Evolutionary conservation across 129 eudicot genomes (phyloP).

Genomic region (Escallonia rubra): DNA sequence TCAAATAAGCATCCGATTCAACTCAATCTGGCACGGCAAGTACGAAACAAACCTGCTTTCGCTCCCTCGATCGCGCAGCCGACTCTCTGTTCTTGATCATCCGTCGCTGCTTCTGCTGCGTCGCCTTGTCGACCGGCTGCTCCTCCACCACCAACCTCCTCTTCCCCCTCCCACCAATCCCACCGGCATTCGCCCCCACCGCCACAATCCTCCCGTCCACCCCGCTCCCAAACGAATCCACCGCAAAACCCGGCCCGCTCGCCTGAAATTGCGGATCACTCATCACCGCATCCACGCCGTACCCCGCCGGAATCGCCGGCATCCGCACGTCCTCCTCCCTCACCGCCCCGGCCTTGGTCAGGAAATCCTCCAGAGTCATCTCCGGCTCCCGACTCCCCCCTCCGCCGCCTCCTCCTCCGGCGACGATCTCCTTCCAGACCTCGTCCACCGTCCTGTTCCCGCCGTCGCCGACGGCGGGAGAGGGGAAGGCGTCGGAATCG

Average conservation of each 20-base stretch:
- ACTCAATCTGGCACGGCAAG: not conserved
- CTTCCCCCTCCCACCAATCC: conserved; percentile 45
- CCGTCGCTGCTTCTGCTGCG: conserved; percentile 87
- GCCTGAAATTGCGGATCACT: conserved; percentile 21
- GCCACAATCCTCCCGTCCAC: conserved; percentile 25
- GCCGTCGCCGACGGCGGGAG: conserved; percentile 4
- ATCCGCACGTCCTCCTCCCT: conserved; percentile 60
- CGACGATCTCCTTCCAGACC: conserved; percentile 54
- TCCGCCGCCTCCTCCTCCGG: conserved; percentile 17
- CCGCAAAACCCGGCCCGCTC: conserved; percentile 31
- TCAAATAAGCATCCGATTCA: not conserved
- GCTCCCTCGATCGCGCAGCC: conserved; percentile 81
- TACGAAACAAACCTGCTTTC: conserved; percentile 55
- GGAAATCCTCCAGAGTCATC: conserved; percentile 73
- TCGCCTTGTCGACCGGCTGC: conserved; percentile 67
- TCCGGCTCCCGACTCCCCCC: conserved; percentile 38
- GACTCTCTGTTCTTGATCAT: conserved; percentile 90
- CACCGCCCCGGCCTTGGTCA: conserved; percentile 75
- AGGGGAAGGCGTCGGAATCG: no score
- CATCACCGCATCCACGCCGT: conserved; percentile 21
- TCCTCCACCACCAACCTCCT: conserved; percentile 70
- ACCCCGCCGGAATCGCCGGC: conserved; percentile 25
- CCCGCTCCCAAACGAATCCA: conserved; percentile 42
- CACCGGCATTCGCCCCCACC: conserved; percentile 13
- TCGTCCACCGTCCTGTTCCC: conserved; percentile 40